Evolutionary conservation across 2,329 filamentous ascomycete genomes (phyloP).

Genomic region (Sordariomycetes sp.): DNA sequence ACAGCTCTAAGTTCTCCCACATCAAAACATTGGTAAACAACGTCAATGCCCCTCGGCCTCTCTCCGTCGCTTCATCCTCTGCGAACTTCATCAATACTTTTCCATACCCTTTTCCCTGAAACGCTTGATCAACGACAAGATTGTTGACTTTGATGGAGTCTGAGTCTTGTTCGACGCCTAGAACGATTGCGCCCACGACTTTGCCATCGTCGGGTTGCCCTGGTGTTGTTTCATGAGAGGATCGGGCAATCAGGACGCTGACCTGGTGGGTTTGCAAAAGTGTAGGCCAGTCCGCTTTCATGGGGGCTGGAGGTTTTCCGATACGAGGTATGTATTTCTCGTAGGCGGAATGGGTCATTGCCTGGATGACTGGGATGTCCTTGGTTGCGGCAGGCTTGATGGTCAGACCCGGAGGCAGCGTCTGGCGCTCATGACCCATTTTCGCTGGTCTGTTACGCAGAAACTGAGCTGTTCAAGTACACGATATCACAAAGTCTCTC

Average conservation of each 20-base stretch:
- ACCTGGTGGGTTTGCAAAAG: constrained; percentile 16
- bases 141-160: constrained; percentile 16
- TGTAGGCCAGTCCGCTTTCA: constrained; percentile 20
- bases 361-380: constrained; percentile 18
- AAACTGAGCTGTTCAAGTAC: too few species aligned
- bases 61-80: constrained; percentile 15
- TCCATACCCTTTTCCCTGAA: constrained; percentile 21
- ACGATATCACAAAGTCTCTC: too few species aligned
- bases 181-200: constrained; percentile 18
- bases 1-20: constrained; percentile 20
- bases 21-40: constrained; percentile 25
- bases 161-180: constrained; percentile 9
- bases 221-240: neutral
- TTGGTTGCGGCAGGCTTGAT: too few species aligned
- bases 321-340: constrained; percentile 23
- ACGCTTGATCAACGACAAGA: constrained; percentile 15
- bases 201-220: constrained; percentile 1
- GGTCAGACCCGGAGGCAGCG: too few species aligned
- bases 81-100: constrained; percentile 19
- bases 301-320: constrained; percentile 23
- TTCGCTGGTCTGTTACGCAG: too few species aligned
- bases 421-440: too few species aligned
- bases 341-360: constrained; percentile 19
- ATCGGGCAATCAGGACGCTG: constrained; percentile 12
- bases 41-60: constrained; percentile 11